Conservation (phyloP, 31 red algal species). For the Endocladia muricata region DNA sequence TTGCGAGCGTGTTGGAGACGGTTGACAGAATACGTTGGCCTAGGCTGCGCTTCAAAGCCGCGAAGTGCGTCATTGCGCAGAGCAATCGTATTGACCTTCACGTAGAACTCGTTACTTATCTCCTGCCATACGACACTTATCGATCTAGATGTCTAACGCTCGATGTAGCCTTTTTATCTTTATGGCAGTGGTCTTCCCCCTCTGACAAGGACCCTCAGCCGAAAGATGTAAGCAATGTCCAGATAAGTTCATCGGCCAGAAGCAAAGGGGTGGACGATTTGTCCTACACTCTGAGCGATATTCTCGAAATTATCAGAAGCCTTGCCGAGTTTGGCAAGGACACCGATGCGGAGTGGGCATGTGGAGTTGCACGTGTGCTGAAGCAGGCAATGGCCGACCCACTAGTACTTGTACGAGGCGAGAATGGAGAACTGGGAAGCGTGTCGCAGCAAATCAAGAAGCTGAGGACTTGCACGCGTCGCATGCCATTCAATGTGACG, state of each 20-base stretch:
- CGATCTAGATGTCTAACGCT: slow-evolving; percentile 18
- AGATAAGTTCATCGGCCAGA: slow-evolving; percentile 13
- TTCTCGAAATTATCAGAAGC: slow-evolving; percentile 8
- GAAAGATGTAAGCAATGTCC: not conserved
- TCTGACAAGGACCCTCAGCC: slow-evolving; percentile 16
- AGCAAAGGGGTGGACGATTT: slow-evolving; percentile 7
- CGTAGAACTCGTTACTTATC: slow-evolving; percentile 40
- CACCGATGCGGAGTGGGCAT: slow-evolving; percentile 38
- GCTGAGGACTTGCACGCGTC: slow-evolving; percentile 25
- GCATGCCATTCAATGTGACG: slow-evolving; percentile 24
- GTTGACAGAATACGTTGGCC: slow-evolving; percentile 16
- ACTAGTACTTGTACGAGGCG: slow-evolving; percentile 7
- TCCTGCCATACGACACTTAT: slow-evolving; percentile 23
- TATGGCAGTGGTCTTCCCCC: slow-evolving; percentile 35
- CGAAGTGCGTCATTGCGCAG: slow-evolving; percentile 28
- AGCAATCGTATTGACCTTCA: slow-evolving; percentile 38
- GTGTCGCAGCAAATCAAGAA: slow-evolving; percentile 18
- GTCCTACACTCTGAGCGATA: slow-evolving; percentile 42
- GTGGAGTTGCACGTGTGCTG: slow-evolving; percentile 12
- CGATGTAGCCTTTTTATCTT: slow-evolving; percentile 35
- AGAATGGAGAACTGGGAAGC: slow-evolving; percentile 10
- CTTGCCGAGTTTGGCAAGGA: slow-evolving; percentile 35
- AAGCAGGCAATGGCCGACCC: slow-evolving; percentile 18
- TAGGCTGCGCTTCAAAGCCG: slow-evolving; percentile 16
- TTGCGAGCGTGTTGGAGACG: too few relatives aligned